Conservation (phyloP, 2,329 filamentous ascomycete genomes). For the Apiospora phragmitis region DNA sequence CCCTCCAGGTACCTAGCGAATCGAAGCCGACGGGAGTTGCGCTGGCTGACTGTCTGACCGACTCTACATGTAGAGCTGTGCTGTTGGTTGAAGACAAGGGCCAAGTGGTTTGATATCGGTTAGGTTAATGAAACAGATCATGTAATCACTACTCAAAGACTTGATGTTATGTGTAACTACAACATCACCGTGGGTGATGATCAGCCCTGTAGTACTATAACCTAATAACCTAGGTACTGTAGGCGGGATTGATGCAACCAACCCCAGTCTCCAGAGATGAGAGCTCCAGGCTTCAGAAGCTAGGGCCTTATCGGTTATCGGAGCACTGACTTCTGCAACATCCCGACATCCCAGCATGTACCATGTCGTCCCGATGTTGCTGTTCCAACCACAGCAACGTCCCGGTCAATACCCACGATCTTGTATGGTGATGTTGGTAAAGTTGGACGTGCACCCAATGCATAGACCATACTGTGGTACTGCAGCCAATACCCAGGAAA, state of each 20-base stretch:
- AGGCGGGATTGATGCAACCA: neutral
- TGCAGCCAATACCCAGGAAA: neutral
- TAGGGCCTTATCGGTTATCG: slow-evolving; percentile 1
- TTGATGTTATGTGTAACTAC: neutral
- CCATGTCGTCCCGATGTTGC: neutral
- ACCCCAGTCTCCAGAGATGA: neutral
- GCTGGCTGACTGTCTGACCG: neutral
- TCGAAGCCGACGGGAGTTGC: neutral
- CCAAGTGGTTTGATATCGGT: neutral
- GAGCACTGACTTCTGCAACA: neutral
- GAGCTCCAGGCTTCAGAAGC: neutral
- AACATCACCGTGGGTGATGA: neutral
- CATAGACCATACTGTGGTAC: neutral
- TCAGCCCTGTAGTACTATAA: neutral
- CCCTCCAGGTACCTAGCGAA: neutral
- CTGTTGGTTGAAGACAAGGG: neutral
- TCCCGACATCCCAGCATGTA: neutral
- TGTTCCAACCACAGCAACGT: neutral
- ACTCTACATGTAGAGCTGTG: neutral
- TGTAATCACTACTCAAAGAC: neutral
- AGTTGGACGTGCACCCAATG: neutral
- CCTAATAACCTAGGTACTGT: neutral
- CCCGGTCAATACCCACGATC: neutral
- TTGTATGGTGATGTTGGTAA: neutral
- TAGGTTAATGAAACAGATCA: neutral